Base-by-base conservation (phyloP, 768 basidiomycete species). In the Leccinum rimulosum region DNA sequence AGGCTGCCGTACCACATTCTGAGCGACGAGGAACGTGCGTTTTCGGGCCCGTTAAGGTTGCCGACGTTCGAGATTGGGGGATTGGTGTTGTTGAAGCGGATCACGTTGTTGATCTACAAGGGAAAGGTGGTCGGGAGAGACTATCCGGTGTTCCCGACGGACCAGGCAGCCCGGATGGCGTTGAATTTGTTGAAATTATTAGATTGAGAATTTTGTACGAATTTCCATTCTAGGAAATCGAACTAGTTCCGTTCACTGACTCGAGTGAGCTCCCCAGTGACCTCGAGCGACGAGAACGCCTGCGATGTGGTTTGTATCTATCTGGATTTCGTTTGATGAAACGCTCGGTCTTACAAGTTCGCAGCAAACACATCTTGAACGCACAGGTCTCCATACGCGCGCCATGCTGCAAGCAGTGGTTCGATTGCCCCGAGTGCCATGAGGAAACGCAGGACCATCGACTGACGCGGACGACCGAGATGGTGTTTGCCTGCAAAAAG, bases 321-420 rank as follows among this genome's bases (percentile, higher is more conserved):
- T 25, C 38, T n/a, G n/a, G 22, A 25, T 48, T 28, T 40, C 49
- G 7, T 40, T 51, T 19, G 22, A 43, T 9, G 10, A 33, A 30
- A 50, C 17, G 38, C 51, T 63, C 19, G 58, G 25, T 45, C 14
- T 7, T 40, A 28, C 22, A 31, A 35, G 38, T 40, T 61, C 54
- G 27, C 58, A 97, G 95, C 78, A 96, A 96, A 81, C 97, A 98
- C 70, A 83, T 99, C 61, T 77, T 99, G 52, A 99, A 99, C 75
- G 93, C 92, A 0, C 96, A 98, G 76, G 97, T 97, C 25, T 83
- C 95, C 38, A 92, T 99, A 65, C 89, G 96, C 28, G 93, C 96
- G 5, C 95, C 95, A 4, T 98, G 97, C 76, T 98, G 97, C 84
- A 91, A 92, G 73, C 89, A 87, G 67, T 99, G 96, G 95, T 98